These are phyloP conservation scores for Fusarium avenaceum DNA, from an alignment of 2,329 filamentous ascomycete genomes.

Conservation along the genomic window DNA sequence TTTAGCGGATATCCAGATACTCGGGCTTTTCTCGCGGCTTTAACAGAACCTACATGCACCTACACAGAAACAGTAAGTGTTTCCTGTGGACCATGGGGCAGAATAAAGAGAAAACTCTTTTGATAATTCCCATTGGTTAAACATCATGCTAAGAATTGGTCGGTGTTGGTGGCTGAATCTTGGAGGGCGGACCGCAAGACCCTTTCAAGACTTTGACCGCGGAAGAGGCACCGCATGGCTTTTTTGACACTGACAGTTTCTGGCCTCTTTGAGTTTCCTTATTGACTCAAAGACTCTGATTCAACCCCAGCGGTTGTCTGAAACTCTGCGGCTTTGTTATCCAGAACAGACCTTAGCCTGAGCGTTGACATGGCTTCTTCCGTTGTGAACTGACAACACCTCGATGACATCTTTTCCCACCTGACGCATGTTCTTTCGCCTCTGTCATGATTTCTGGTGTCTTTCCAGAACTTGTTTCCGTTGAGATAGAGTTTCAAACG, in stretches of 20 bases:
- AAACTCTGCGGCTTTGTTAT: constrained; percentile 27
- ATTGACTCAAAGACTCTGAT: constrained; percentile 37
- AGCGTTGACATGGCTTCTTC: constrained; percentile 11
- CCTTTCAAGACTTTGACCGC: constrained; percentile 28
- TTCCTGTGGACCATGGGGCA: not conserved
- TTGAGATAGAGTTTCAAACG: constrained; percentile 40
- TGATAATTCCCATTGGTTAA: constrained; percentile 27
- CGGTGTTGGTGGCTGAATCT: constrained; percentile 29
- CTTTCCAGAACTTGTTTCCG: constrained; percentile 30
- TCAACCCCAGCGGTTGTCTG: constrained; percentile 23
- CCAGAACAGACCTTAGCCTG: constrained; percentile 24
- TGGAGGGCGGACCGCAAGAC: constrained; percentile 16
- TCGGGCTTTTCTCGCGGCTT: constrained; percentile 14
- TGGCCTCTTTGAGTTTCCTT: constrained; percentile 25
- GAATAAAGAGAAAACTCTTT: constrained; percentile 26
- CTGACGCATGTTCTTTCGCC: constrained; percentile 11
- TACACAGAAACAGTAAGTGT: constrained; percentile 23
- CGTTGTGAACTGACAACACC: constrained; percentile 8
- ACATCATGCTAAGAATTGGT: not conserved
- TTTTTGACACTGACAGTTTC: constrained; percentile 24
- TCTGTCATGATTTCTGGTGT: constrained; percentile 9
- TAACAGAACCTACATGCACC: constrained; percentile 20
- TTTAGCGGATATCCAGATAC: constrained; percentile 29
- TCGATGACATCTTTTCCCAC: constrained; percentile 28
- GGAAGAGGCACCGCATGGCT: constrained; percentile 45